These are phyloP conservation scores for Microsporum audouinii DNA, from an alignment of 2,329 filamentous ascomycete species.

Conservation along the genomic window DNA sequence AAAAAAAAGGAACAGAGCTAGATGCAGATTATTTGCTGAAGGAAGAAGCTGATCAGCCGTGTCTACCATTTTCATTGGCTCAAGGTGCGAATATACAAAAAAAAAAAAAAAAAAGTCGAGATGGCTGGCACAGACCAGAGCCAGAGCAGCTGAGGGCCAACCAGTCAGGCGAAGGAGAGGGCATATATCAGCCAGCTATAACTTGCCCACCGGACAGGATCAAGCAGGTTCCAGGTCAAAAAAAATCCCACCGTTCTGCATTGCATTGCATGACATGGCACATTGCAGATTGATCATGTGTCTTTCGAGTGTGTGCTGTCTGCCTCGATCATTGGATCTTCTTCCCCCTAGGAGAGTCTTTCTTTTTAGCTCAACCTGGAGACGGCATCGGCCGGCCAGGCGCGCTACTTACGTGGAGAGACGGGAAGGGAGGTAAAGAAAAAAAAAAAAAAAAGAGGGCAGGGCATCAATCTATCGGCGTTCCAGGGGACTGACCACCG, in stretches of 20 bases:
- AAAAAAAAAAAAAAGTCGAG: neutral
- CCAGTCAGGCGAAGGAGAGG: neutral
- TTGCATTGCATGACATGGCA: constrained; percentile 4
- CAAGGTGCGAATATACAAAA: neutral
- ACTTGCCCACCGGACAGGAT: neutral
- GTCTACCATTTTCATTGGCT: neutral
- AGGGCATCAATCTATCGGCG: neutral
- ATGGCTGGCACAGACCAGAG: neutral
- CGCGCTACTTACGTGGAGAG: neutral
- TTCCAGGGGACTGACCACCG: neutral
- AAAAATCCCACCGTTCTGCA: neutral
- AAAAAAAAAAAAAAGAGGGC: neutral
- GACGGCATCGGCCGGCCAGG: neutral
- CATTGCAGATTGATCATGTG: constrained; percentile 5
- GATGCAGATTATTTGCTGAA: neutral
- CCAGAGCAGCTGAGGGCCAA: neutral
- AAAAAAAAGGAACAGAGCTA: neutral
- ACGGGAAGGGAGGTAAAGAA: neutral
- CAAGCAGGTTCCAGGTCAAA: neutral
- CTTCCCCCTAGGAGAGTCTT: neutral
- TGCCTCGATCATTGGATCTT: neutral
- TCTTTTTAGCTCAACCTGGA: neutral
- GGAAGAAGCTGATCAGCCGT: neutral
- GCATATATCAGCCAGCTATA: neutral
- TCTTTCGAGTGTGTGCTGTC: neutral